Evolutionary conservation across 768 basidiomycete species (phyloP), one percentile per base, ranked within the genome.

Genomic region (Podaxis sp.): DNA sequence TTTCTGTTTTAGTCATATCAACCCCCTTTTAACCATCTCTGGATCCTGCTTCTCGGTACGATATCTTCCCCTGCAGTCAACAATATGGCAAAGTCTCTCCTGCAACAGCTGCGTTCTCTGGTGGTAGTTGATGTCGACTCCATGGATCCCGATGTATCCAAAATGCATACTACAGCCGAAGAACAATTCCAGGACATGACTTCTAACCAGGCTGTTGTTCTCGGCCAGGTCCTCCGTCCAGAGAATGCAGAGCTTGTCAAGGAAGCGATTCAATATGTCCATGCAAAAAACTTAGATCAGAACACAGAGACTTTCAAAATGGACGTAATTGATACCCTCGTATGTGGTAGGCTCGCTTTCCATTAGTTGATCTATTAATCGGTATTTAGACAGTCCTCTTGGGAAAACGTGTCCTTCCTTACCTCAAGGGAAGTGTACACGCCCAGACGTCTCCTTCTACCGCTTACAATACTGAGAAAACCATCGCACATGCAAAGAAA

Each of bases 201-300:
- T 33, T 83, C 81, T 11, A 84, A 83, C 60, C 81, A 82, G 66
- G 80, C 77, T 17, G 77, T 83, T 62, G 77, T 76, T 10, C 72
- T 76, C 66, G 66, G 67, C 37, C 72, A 81, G 53, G 73, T 75
- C 4, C 67, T 61, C 11, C 70, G 71, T 36, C 71, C 75, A 2
- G 77, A 77, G 33, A 72, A 75, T 38, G 66, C 58, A 0, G 60
- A 67, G 17, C 62, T 80, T 20, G 67, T 80, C 51, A 64, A 72
- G 20, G 65, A 69, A 11, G 78, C 80, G 6, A 71, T 78, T 52
- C 62, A 70, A 15, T 68, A 72, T 58, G 72, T 75, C 13, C 62
- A 66, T 7, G 67, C 65, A 12, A 59, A 71, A 36, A 48, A 65
- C 30, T 24, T 56, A 4, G 46, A 53, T 24, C 70, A 67, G 56